These are phyloP conservation scores for Nicotiana rustica DNA, from an alignment of 305 asterid genomes.

Conservation along the genomic window DNA sequence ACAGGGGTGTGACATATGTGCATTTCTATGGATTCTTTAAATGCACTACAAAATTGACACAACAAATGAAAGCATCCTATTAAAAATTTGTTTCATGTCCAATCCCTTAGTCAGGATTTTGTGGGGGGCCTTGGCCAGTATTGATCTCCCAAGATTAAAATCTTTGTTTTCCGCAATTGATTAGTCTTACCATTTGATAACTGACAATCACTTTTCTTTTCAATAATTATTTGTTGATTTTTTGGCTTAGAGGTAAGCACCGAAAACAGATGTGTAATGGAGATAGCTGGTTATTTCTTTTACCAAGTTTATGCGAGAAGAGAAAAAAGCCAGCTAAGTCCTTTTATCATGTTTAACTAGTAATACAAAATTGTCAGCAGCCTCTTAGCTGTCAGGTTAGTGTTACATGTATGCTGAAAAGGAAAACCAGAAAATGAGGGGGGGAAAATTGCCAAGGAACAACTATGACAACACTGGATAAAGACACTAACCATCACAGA, in stretches of 20 bases:
- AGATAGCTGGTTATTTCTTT: background rate
- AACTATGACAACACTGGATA: conserved; percentile 9
- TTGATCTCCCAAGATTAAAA: background rate
- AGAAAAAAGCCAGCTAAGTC: background rate
- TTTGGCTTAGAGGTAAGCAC: background rate
- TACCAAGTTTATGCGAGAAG: conserved; percentile 26
- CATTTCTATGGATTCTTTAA: background rate
- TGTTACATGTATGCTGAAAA: conserved; percentile 32
- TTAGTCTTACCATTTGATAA: conserved; percentile 3
- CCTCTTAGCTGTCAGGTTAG: conserved; percentile 43
- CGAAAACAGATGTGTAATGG: conserved; percentile 2
- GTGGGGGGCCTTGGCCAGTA: background rate
- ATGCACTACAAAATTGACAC: background rate
- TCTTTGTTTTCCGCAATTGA: background rate
- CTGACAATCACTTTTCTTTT: background rate
- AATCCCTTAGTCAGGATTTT: background rate
- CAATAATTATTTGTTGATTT: background rate
- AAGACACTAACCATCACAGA: background rate
- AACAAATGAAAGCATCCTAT: background rate
- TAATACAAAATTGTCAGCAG: conserved; percentile 41
- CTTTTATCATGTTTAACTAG: conserved; percentile 31
- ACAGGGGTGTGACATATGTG: background rate
- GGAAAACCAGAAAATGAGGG: conserved; percentile 29
- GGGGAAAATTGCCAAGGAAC: background rate
- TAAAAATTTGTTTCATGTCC: background rate